phyloP scores from a whole-genome alignment of 2,329 filamentous ascomycete species.

The Tolypocladium tropicale region DNA sequence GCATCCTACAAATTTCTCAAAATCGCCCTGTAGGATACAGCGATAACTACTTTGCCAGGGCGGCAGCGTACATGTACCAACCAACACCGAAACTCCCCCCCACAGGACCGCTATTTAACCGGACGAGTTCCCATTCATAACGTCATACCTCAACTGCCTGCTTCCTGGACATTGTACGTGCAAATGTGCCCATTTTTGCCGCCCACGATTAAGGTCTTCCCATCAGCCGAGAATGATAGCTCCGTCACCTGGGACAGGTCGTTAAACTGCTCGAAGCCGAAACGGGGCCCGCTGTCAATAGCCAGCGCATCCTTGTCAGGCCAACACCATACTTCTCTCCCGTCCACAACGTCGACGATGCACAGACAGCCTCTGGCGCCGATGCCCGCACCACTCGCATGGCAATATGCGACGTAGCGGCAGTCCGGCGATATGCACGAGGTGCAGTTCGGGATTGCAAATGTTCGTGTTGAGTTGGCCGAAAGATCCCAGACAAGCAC shows the following conservation, averaged over 20 bases:
- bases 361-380: slow-evolving; percentile 22
- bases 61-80: no score
- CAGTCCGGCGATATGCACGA: slow-evolving; percentile 30
- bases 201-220: slow-evolving; percentile 23
- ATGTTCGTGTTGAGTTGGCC: slow-evolving; percentile 24
- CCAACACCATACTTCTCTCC: slow-evolving; percentile 27
- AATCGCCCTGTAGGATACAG: no score
- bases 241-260: slow-evolving; percentile 24
- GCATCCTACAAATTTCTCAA: no score
- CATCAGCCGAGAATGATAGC: slow-evolving; percentile 26
- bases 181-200: slow-evolving; percentile 22
- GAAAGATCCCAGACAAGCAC: slow-evolving; percentile 30
- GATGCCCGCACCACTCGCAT: slow-evolving; percentile 20
- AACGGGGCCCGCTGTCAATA: slow-evolving; percentile 10
- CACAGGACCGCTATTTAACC: no score
- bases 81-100: no score
- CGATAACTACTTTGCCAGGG: no score
- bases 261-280: slow-evolving; percentile 20
- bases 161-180: slow-evolving; percentile 24
- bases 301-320: slow-evolving; percentile 19
- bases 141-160: background rate
- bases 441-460: slow-evolving; percentile 27
- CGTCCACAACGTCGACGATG: slow-evolving; percentile 26
- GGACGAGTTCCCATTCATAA: no score
- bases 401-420: slow-evolving; percentile 28